These are phyloP conservation scores for Asterionellopsis glacialis DNA, from an alignment of 108 stramenopile species.

Conservation along the genomic window DNA sequence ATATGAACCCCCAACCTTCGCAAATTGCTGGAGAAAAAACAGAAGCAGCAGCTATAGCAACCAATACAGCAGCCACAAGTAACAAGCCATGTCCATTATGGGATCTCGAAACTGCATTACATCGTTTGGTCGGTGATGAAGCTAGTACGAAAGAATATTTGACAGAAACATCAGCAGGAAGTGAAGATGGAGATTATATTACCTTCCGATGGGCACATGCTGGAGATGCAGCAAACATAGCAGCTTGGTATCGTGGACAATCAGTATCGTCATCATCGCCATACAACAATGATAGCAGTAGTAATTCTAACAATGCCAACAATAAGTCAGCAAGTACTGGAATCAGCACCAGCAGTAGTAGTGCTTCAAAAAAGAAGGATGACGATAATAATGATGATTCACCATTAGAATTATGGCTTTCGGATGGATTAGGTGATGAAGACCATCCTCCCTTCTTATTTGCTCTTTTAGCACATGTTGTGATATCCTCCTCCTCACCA, in stretches of 20 bases:
- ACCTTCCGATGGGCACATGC: constrained; percentile 39
- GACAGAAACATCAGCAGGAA: not conserved
- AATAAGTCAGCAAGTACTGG: too few relatives aligned
- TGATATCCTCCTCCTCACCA: not conserved
- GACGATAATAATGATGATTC: constrained; percentile 11
- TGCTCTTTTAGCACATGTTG: constrained; percentile 26
- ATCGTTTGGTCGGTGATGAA: constrained; percentile 2
- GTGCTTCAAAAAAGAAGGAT: not conserved
- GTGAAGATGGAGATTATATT: constrained; percentile 11
- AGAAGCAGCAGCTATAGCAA: too few relatives aligned
- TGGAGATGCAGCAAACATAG: constrained; percentile 38
- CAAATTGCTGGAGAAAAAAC: too few relatives aligned
- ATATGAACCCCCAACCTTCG: too few relatives aligned
- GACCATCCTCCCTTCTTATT: constrained; percentile 25
- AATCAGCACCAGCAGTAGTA: too few relatives aligned
- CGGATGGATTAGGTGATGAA: constrained; percentile 42
- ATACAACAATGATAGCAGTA: constrained; percentile 2
- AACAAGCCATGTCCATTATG: not conserved
- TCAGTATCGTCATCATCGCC: not conserved
- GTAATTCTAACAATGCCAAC: not conserved
- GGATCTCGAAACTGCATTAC: constrained; percentile 7
- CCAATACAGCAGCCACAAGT: too few relatives aligned
- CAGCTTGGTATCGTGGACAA: constrained; percentile 18
- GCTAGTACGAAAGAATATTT: not conserved
- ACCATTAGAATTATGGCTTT: constrained; percentile 29